phyloP scores from a whole-genome alignment of 2,329 filamentous ascomycete species.

The Chaetomium olivaceum region DNA sequence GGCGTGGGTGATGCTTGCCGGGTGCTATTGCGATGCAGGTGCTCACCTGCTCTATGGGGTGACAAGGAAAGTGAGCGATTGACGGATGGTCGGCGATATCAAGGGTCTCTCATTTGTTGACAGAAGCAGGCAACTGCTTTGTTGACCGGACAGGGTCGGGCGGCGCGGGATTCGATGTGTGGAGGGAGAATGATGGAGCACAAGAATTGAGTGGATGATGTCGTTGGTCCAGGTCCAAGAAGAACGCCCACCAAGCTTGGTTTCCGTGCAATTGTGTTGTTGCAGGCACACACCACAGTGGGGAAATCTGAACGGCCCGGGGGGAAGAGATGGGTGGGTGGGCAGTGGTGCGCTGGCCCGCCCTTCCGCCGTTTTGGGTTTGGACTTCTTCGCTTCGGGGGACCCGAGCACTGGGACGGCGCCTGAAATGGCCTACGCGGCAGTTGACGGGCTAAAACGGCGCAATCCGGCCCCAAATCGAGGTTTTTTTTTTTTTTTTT shows the following conservation, averaged over 20 bases:
- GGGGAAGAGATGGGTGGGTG: neutral
- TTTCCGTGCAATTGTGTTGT: constrained; percentile 23
- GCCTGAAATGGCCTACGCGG: constrained; percentile 10
- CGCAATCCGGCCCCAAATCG: neutral
- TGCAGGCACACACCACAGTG: constrained; percentile 3
- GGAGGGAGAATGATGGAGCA: constrained; percentile 14
- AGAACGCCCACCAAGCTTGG: constrained; percentile 16
- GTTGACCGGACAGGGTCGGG: constrained; percentile 15
- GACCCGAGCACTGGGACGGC: neutral
- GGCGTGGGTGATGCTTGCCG: neutral
- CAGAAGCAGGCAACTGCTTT: constrained; percentile 18
- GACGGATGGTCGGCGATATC: constrained; percentile 13
- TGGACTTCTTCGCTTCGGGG: constrained; percentile 21
- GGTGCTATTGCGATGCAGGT: neutral
- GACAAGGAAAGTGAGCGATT: neutral
- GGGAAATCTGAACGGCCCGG: neutral
- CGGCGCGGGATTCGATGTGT: constrained; percentile 18
- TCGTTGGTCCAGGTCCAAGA: constrained; percentile 29
- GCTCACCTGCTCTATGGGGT: neutral
- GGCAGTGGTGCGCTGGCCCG: constrained; percentile 21
- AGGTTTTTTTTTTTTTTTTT: neutral
- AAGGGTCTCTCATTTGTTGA: constrained; percentile 19
- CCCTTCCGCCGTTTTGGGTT: constrained; percentile 25
- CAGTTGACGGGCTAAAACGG: constrained; percentile 15
- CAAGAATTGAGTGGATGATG: constrained; percentile 31